These are phyloP conservation scores for Paecilomyces sp. DNA, from an alignment of 2,329 filamentous ascomycete genomes.

Conservation along the genomic window DNA sequence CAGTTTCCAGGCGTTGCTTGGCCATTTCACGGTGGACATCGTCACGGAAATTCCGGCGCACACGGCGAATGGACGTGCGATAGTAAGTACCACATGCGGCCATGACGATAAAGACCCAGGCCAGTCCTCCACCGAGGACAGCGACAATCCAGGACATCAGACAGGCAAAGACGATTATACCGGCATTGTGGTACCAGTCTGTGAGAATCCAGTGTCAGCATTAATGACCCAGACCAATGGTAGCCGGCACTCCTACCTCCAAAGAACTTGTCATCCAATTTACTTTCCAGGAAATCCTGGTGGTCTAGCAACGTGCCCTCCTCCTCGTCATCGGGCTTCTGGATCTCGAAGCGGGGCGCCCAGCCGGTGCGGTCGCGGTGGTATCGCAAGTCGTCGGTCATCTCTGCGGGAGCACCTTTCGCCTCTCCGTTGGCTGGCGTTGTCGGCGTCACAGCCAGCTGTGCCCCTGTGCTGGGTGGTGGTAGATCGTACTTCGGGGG, in stretches of 20 bases:
- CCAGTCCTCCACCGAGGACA: conserved; percentile 80
- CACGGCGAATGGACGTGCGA: conserved; percentile 84
- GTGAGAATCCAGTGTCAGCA: conserved; percentile 6
- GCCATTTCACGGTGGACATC: conserved; percentile 85
- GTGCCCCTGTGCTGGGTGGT: conserved; percentile 55
- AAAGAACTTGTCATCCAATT: conserved; percentile 81
- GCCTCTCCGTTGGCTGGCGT: conserved; percentile 45
- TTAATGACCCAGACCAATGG: neutral
- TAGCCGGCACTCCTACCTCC: conserved; percentile 52
- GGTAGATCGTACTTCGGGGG: conserved; percentile 70
- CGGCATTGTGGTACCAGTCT: conserved; percentile 99
- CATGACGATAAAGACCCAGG: conserved; percentile 92
- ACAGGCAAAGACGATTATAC: conserved; percentile 88
- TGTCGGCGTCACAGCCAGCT: conserved; percentile 44
- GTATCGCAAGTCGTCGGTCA: conserved; percentile 51
- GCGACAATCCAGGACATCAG: conserved; percentile 85
- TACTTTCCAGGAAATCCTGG: conserved; percentile 76
- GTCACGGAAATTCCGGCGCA: conserved; percentile 92
- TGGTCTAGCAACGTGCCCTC: conserved; percentile 73
- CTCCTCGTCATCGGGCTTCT: conserved; percentile 46
- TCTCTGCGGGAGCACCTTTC: conserved; percentile 41
- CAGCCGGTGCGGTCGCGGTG: conserved; percentile 65
- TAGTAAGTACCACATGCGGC: conserved; percentile 91
- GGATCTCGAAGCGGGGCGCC: conserved; percentile 71
- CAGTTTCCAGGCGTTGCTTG: conserved; percentile 79